Base-by-base conservation (phyloP, 139 green algal species). In the Coelastrella sp. region DNA sequence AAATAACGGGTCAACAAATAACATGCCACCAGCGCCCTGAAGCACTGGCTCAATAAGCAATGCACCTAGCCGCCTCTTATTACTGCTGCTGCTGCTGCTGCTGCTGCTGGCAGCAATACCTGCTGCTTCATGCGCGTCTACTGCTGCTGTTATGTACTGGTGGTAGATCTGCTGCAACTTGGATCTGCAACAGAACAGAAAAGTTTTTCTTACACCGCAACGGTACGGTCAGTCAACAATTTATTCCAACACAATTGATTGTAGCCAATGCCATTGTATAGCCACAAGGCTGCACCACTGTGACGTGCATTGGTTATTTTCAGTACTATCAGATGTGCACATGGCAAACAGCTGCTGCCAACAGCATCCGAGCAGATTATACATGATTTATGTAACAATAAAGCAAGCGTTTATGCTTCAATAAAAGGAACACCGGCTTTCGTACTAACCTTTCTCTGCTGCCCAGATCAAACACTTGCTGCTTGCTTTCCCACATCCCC, bases 11-110 rank as follows among this genome's bases (percentile, higher is more conserved):
- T 99, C 97, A 17, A 98, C 85, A 43, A 98, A 67, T 43, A 94
- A 81, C 97, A 99, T 99, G 63, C 97, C 97, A 0, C 96, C 97
- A 13, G 97, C 96, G 3, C 96, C 97, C 89, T 98, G 95, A 78
- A 98, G 43, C 57, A 96, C 83, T 2, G 96, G 95, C 92, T 98
- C 96, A 43, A 98, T 86, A 21, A 98, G 92, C 41, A 85, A 88
- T 1, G 92, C 94, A 0, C 86, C 93, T 34, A 95, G 53, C 15
- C 64, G 0, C 1, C 34, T 34, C 13, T 41, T 27, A 17, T 3
- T 59, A 32, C 59, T 66, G 64, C n/a, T 32, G 79, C 79, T 77
- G 63, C 79, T 85, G 23, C 77, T 81, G 75, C 43, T 43, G 66
- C 80, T 27, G 6, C 25, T 19, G n/a, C n/a, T n/a, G n/a, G n/a